Evolutionary conservation across 441 rosid species (phyloP), one percentile per base, ranked within the genome.

Genomic region (Dalechampia spathulata): DNA sequence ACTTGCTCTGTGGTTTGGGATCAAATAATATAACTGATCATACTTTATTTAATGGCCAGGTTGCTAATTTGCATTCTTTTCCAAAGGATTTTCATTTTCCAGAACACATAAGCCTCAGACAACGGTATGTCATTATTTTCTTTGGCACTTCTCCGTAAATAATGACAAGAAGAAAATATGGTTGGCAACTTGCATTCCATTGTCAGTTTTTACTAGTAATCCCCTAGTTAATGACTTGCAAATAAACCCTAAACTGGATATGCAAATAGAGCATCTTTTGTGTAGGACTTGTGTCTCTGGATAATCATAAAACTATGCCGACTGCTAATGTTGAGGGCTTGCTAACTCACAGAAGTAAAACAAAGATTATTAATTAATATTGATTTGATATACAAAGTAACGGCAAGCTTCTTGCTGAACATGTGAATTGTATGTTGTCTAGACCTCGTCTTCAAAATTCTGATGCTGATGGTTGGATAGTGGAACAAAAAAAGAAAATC

Each of bases 21-120:
- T 23, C 37, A 39, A 51, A 25, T 57, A 30, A 3, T 4, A 30
- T 56, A 38, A 25, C 47, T 27, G 27, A 12, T 4, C 5, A 5
- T 50, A 30, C 3, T 63, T 53, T 65, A 57, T 36, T 38, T 11
- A 23, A 58, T 62, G 30, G 26, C 57, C 54, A 92, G 98, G 96
- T 92, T 49, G 98, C 96, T 1, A 92, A 86, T 73, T 70, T 89
- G 66, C 98, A 89, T 76, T 86, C 96, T 32, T 92, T 88, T 77
- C 96, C 96, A 0, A 77, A 63, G 56, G 86, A 81, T 54, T 91
- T 91, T 64, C 72, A 65, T 61, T 91, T 91, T 58, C 96, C 94
- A 10, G 51, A 70, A 57, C 77, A 76, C 7, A 66, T 78, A 67
- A 84, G 72, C 72, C 96, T 85, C 32, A 78, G 83, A 65, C 97